Evolutionary conservation across 2,329 filamentous ascomycete genomes (phyloP).

Genomic region (Esteya vermicola): DNA sequence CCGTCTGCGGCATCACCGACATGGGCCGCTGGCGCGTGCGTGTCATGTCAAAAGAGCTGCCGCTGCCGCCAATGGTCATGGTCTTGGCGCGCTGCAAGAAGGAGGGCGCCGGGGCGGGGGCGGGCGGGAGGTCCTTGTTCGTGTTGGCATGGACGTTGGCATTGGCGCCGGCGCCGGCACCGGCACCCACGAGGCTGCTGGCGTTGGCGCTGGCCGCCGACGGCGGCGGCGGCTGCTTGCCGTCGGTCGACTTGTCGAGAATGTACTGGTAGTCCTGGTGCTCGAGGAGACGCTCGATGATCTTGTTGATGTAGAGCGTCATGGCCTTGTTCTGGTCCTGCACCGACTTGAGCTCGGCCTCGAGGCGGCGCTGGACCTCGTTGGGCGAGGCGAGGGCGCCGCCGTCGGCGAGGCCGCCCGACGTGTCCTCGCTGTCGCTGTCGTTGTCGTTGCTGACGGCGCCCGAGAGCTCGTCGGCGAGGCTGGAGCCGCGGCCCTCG

Average conservation of each 20-base stretch:
- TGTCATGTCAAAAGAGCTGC: slow-evolving; percentile 3
- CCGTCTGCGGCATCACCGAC: slow-evolving; percentile 32
- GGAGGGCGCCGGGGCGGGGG: slow-evolving; percentile 26
- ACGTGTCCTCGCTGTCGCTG: slow-evolving; percentile 3
- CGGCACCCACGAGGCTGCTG: slow-evolving; percentile 51
- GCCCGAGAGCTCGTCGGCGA: slow-evolving; percentile 82
- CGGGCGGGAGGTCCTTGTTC: slow-evolving; percentile 79
- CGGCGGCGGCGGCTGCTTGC: slow-evolving; percentile 32
- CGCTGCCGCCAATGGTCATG: slow-evolving; percentile 31
- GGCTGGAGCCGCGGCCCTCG: slow-evolving; percentile 35
- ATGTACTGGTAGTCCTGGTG: slow-evolving; percentile 94
- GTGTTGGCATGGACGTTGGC: slow-evolving; percentile 46
- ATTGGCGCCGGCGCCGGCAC: slow-evolving; percentile 41
- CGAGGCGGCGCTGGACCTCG: slow-evolving; percentile 51
- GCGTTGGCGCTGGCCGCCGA: slow-evolving; percentile 45
- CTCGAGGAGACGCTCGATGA: slow-evolving; percentile 87
- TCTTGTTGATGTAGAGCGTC: slow-evolving; percentile 97
- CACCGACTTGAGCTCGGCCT: slow-evolving; percentile 62
- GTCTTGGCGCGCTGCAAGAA: slow-evolving; percentile 49
- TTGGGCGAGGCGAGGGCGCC: not conserved
- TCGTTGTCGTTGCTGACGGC: slow-evolving; percentile 42
- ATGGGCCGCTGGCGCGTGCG: slow-evolving; percentile 36
- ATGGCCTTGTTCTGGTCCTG: slow-evolving; percentile 96
- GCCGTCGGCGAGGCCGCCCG: not conserved
- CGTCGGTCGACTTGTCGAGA: slow-evolving; percentile 62